Base-by-base conservation (phyloP, 768 basidiomycete species). In the Antrodiella citrinella region DNA sequence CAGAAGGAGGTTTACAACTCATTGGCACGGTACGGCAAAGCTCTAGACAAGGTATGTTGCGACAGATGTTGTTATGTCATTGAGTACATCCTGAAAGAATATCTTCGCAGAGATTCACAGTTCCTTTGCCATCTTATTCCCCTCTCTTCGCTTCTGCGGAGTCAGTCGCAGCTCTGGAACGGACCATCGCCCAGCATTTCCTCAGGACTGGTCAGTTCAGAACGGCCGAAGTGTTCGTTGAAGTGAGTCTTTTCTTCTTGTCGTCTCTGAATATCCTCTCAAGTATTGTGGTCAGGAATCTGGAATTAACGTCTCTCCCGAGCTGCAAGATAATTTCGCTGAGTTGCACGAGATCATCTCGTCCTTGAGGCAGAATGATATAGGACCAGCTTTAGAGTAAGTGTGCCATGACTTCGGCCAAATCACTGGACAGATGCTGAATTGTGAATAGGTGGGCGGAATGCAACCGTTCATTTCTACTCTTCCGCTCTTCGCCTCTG, bases 371-470 rank as follows among this genome's bases (percentile, higher is more conserved):
- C 72, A 69, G 54, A 75, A 81, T 52, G 80, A 91, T 57, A 82
- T 91, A 41, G 65, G 65, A 0, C 84, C 84, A 13, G 94, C 95
- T 39, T 73, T 98, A n/a, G 71, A 71, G 89, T 95, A 60, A 49
- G 82, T 66, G 35, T 12, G 12, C 18, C 30, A n/a, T 54, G 41
- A 23, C 52, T n/a, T n/a, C n/a, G n/a, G n/a, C n/a, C n/a, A n/a
- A n/a, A n/a, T n/a, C n/a, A n/a, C n/a, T n/a, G n/a, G n/a, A n/a
- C n/a, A n/a, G n/a, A n/a, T n/a, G n/a, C n/a, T n/a, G n/a, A n/a
- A n/a, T n/a, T n/a, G n/a, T n/a, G n/a, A n/a, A n/a, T 59, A 96
- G 93, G 52, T 98, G 95, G 96, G 79, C 84, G 12, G 69, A 68
- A 40, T 71, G 70, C 48, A 82, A 94, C 59, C 74, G 77, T 23